These are phyloP conservation scores for Hippophae gyantsensis DNA, from an alignment of 306 rosid genomes.

Conservation along the genomic window DNA sequence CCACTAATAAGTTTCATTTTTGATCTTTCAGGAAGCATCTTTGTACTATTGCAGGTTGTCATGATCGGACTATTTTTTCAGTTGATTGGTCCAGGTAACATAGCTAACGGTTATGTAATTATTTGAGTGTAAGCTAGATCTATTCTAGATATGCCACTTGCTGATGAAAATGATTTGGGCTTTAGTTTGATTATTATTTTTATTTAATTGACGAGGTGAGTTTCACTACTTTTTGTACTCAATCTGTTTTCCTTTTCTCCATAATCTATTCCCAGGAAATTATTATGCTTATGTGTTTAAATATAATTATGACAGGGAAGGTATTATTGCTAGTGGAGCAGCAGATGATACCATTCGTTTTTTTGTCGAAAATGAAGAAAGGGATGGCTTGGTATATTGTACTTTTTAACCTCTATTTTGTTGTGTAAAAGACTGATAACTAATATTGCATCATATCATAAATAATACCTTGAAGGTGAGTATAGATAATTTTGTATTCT, in stretches of 20 bases:
- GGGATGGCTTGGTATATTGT: constrained; percentile 45
- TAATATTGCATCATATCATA: not conserved
- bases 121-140: constrained; percentile 1
- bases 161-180: not conserved
- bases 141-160: not conserved
- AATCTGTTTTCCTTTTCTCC: not conserved
- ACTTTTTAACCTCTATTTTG: not conserved
- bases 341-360: constrained; percentile 79
- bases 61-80: constrained; percentile 94
- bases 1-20: constrained; percentile 16
- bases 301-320: constrained; percentile 47
- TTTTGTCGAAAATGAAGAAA: constrained; percentile 58
- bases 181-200: too few relatives aligned
- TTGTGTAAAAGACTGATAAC: not conserved
- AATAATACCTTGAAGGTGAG: not conserved
- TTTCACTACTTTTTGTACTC: too few relatives aligned
- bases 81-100: constrained; percentile 91
- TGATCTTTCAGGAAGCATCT: constrained; percentile 66
- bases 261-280: not conserved
- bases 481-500: not conserved
- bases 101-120: constrained; percentile 4
- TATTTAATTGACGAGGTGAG: too few relatives aligned
- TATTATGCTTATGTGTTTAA: constrained; percentile 17
- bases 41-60: constrained; percentile 84
- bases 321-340: constrained; percentile 92